These are phyloP conservation scores for Xylaria acuta DNA, from an alignment of 495 filamentous ascomycete species.

Conservation along the genomic window DNA sequence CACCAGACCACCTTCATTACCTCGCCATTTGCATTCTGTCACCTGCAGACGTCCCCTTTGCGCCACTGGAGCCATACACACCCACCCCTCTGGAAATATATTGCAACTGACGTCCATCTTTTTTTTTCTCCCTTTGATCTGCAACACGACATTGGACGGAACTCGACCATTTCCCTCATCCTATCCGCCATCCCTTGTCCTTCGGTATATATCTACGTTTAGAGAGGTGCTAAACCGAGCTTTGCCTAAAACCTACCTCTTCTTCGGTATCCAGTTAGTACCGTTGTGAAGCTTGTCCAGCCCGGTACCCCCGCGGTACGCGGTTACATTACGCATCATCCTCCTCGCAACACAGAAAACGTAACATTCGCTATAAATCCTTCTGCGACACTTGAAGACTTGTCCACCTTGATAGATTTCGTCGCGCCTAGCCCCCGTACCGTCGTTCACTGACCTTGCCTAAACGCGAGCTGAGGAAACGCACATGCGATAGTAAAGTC, in stretches of 20 bases:
- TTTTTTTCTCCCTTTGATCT: slow-evolving; percentile 9
- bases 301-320: slow-evolving; percentile 6
- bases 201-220: slow-evolving; percentile 10
- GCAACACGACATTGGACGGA: background rate
- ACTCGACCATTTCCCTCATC: background rate
- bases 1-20: slow-evolving; percentile 7
- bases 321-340: slow-evolving; percentile 19
- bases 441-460: background rate
- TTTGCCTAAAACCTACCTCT: background rate
- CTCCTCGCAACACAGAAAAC: background rate
- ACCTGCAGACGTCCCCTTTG: slow-evolving; percentile 19
- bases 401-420: background rate
- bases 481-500: slow-evolving; percentile 17
- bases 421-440: background rate
- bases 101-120: slow-evolving; percentile 28
- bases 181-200: background rate
- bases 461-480: background rate
- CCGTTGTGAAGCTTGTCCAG: slow-evolving; percentile 13
- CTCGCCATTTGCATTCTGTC: slow-evolving; percentile 22
- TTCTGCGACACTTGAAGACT: background rate
- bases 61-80: slow-evolving; percentile 13
- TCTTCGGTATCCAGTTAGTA: background rate
- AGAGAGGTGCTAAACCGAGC: background rate
- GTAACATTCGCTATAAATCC: background rate
- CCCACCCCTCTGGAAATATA: slow-evolving; percentile 27